Percentiles rank a stretch among this genome's conserved stretches.
These are phyloP conservation scores for Fusarium sp. DNA, from an alignment of 2,329 filamentous ascomycete genomes.

Conservation along the genomic window DNA sequence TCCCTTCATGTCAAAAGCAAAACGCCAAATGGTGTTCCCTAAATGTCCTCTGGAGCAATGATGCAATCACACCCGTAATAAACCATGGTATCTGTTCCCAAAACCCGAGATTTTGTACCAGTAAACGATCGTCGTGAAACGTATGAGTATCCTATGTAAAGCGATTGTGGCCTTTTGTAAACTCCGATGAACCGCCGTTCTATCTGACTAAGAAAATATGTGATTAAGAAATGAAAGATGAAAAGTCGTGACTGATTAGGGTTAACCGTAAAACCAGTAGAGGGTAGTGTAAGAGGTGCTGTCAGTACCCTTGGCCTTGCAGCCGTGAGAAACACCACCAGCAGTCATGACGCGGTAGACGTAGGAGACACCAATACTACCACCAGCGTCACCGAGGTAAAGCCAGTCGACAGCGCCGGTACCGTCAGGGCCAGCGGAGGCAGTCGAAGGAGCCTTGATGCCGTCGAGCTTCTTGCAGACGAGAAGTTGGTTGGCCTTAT, in stretches of 20 bases:
- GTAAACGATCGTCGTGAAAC: conserved; percentile 38
- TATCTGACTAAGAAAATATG: conserved; percentile 30
- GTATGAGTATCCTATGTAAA: conserved; percentile 29
- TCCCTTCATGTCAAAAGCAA: conserved; percentile 9
- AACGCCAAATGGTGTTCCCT: conserved; percentile 15
- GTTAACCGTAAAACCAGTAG: conserved; percentile 68
- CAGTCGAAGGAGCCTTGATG: conserved; percentile 63
- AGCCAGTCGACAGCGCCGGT: conserved; percentile 69
- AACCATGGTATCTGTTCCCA: conserved; percentile 40
- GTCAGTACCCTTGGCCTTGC: conserved; percentile 56
- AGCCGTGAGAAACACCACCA: conserved; percentile 61
- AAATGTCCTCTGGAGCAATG: conserved; percentile 20
- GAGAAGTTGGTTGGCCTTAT: conserved; percentile 52
- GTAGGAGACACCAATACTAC: conserved; percentile 52
- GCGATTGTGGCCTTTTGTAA: conserved; percentile 40
- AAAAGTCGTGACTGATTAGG: background rate
- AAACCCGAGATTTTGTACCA: conserved; percentile 28
- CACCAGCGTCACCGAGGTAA: conserved; percentile 57
- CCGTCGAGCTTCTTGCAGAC: conserved; percentile 61
- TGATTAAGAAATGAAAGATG: conserved; percentile 28
- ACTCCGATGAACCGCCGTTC: conserved; percentile 39
- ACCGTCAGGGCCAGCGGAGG: conserved; percentile 59
- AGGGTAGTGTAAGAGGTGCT: conserved; percentile 68
- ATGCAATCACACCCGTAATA: conserved; percentile 15
- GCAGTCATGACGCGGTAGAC: conserved; percentile 69